Evolutionary conservation across 352 stramenopile genomes (phyloP).

Genomic region (Chrysophaeum taylorii): DNA sequence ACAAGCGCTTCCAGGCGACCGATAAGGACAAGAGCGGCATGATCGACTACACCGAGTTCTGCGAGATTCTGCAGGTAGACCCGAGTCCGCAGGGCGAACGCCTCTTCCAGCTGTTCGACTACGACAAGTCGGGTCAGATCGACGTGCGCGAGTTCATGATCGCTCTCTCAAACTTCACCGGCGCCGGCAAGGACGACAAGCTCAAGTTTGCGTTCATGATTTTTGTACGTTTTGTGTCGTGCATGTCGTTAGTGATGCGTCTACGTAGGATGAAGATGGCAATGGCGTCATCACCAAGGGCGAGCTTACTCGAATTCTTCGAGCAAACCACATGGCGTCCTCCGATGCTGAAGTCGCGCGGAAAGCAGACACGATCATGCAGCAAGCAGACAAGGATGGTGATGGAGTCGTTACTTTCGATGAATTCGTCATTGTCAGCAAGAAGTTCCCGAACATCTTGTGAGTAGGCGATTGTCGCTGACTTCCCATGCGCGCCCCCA

Average conservation of each 20-base stretch:
- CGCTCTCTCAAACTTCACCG: conserved; percentile 80
- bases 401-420: conserved; percentile 93
- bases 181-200: conserved; percentile 85
- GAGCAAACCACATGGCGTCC: conserved; percentile 85
- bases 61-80: conserved; percentile 83
- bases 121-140: conserved; percentile 75
- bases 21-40: conserved; percentile 84
- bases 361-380: conserved; percentile 93
- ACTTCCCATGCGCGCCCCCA: no score
- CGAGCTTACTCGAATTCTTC: conserved; percentile 85
- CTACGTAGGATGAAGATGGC: conserved; percentile 69
- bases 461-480: no score
- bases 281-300: conserved; percentile 84
- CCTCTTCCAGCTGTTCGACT: conserved; percentile 85
- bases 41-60: conserved; percentile 93
- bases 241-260: background rate
- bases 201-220: conserved; percentile 91
- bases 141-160: conserved; percentile 88
- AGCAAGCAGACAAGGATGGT: conserved; percentile 84
- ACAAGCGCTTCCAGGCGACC: conserved; percentile 85
- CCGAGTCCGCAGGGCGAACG: conserved; percentile 75
- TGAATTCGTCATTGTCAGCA: conserved; percentile 86
- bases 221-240: conserved; percentile 34
- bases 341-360: conserved; percentile 75
- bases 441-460: conserved; percentile 91